Conservation (phyloP, 345 rosid genomes). For the Firmiana major region DNA sequence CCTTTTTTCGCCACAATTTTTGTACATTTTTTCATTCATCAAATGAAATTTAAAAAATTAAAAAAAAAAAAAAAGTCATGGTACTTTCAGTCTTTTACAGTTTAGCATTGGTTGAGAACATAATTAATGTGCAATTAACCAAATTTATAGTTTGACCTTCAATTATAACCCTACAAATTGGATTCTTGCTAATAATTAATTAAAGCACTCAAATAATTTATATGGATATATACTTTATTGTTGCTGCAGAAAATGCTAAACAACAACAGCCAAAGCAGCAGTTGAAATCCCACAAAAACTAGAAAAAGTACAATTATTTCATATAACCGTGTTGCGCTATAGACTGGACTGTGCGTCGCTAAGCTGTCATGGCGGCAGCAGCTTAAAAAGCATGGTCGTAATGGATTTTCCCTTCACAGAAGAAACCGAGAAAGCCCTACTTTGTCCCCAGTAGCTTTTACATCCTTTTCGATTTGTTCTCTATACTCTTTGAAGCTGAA, state of each 20-base stretch:
- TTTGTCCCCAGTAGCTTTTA: conserved; percentile 61
- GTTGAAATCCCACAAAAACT: neutral
- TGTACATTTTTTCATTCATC: no score
- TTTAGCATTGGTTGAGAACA: no score
- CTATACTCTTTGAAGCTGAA: conserved; percentile 59
- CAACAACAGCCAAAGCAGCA: neutral
- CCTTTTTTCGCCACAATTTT: no score
- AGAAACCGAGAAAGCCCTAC: conserved; percentile 74
- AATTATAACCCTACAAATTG: neutral
- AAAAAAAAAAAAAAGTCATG: no score
- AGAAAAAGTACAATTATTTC: neutral
- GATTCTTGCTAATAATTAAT: neutral
- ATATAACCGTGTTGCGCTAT: neutral
- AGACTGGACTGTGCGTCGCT: neutral
- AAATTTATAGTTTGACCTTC: no score
- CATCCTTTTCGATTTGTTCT: conserved; percentile 49
- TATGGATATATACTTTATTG: neutral
- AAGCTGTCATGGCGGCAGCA: neutral
- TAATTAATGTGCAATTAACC: no score
- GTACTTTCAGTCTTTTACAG: no score
- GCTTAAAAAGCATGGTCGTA: neutral
- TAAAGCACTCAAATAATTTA: neutral
- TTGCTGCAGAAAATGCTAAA: neutral
- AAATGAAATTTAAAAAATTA: no score
- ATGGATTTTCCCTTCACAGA: conserved; percentile 2